Evolutionary conservation across 352 stramenopile species (phyloP).

Genomic region (Phytophthora idaei): DNA sequence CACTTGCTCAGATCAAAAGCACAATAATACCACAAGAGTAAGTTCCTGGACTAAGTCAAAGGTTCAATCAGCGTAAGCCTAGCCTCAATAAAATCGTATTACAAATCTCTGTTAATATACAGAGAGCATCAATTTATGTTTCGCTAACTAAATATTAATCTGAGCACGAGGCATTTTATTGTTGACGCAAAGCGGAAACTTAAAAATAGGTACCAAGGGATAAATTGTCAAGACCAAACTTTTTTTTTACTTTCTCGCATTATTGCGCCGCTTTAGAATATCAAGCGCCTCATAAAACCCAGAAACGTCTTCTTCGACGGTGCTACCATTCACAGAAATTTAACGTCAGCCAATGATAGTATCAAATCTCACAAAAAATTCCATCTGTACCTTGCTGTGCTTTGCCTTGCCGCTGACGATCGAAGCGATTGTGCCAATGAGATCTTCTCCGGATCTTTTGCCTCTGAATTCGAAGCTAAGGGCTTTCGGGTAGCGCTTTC

Average conservation of each 20-base stretch:
- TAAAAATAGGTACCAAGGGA: too few relatives aligned
- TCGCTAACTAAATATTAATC: too few relatives aligned
- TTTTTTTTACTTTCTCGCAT: conserved; percentile 30
- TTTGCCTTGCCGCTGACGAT: conserved; percentile 28
- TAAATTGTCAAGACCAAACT: too few relatives aligned
- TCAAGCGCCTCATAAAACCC: conserved; percentile 81
- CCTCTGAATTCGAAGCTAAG: conserved; percentile 11
- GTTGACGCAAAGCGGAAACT: too few relatives aligned
- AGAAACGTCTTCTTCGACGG: conserved; percentile 76
- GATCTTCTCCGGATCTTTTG: conserved; percentile 8
- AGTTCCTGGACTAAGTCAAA: too few relatives aligned
- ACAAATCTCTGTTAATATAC: too few relatives aligned
- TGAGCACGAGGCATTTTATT: too few relatives aligned
- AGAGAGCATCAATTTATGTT: too few relatives aligned
- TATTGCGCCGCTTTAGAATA: conserved; percentile 69
- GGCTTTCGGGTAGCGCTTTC: conserved; percentile 19
- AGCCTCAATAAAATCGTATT: too few relatives aligned
- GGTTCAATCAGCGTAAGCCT: too few relatives aligned
- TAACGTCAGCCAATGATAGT: neutral
- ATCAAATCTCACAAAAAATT: neutral
- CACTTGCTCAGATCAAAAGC: too few relatives aligned
- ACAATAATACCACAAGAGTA: too few relatives aligned
- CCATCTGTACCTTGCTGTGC: conserved; percentile 39
- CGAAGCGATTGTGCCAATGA: conserved; percentile 17
- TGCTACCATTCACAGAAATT: conserved; percentile 28